Conservation (phyloP, 495 filamentous ascomycete genomes). For the Neurospora sp. region DNA sequence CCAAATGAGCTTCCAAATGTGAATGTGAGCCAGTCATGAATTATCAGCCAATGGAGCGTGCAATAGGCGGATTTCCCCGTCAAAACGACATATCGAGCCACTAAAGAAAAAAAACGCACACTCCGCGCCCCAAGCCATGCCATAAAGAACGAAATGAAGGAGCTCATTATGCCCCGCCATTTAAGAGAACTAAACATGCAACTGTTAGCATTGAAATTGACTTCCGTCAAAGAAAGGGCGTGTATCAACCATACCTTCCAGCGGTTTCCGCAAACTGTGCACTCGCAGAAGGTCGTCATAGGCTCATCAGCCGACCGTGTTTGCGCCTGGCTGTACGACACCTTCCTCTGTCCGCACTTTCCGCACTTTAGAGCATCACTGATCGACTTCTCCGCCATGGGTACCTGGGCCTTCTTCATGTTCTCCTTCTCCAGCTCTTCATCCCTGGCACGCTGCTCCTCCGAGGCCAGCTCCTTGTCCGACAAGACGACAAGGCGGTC, state of each 20-base stretch:
- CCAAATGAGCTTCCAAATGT: background rate
- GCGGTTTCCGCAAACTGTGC: conserved; percentile 61
- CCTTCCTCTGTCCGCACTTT: conserved; percentile 83
- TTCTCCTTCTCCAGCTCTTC: conserved; percentile 72
- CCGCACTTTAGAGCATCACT: conserved; percentile 78
- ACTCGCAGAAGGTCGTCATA: conserved; percentile 78
- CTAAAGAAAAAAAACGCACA: background rate
- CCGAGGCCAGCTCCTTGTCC: conserved; percentile 39
- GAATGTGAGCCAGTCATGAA: background rate
- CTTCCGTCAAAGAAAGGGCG: conserved; percentile 9
- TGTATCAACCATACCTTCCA: conserved; percentile 51
- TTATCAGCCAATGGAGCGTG: background rate
- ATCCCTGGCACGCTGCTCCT: conserved; percentile 71
- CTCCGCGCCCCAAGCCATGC: background rate
- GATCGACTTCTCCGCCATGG: conserved; percentile 79
- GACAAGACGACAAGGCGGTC: conserved; percentile 60
- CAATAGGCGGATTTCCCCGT: background rate
- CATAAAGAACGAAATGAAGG: background rate
- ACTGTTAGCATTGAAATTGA: background rate
- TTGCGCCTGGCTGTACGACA: conserved; percentile 91
- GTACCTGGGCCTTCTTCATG: conserved; percentile 89
- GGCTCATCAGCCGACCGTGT: conserved; percentile 90
- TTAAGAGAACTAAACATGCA: conserved; percentile 11
- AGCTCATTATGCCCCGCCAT: background rate
- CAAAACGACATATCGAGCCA: background rate